Percentiles rank a stretch among this genome's conserved stretches.
Evolutionary conservation across 2,329 filamentous ascomycete genomes (phyloP).

Genomic region (Aspergillus neoniger): DNA sequence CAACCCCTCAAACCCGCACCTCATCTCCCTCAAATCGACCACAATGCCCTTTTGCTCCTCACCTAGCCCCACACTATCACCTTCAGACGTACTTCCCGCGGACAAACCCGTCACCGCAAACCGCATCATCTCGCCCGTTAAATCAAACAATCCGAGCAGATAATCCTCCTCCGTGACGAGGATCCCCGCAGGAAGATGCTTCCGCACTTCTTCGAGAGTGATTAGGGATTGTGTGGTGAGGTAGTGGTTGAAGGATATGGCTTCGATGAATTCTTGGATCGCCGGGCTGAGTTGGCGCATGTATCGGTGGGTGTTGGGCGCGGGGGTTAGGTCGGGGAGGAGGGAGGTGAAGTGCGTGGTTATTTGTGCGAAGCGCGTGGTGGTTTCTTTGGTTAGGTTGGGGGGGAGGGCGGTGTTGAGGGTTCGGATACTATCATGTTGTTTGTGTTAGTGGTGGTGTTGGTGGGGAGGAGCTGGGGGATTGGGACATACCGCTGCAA

Average conservation of each 20-base stretch:
- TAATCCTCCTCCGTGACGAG: slow-evolving; percentile 79
- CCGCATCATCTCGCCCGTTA: slow-evolving; percentile 95
- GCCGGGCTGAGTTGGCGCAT: slow-evolving; percentile 72
- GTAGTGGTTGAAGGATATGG: slow-evolving; percentile 85
- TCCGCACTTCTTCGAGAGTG: slow-evolving; percentile 61
- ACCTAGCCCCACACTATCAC: neutral
- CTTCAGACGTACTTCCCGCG: slow-evolving; percentile 53
- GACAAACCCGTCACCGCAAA: slow-evolving; percentile 90
- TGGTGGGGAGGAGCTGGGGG: slow-evolving; percentile 37
- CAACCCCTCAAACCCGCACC: slow-evolving; percentile 74
- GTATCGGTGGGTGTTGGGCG: slow-evolving; percentile 84
- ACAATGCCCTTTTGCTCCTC: slow-evolving; percentile 65
- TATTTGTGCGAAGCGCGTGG: slow-evolving; percentile 71
- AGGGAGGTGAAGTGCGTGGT: slow-evolving; percentile 67
- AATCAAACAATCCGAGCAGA: slow-evolving; percentile 85
- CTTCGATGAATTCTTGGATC: slow-evolving; percentile 93
- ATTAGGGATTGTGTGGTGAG: slow-evolving; percentile 75
- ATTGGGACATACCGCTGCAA: too few species aligned
- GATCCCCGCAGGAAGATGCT: slow-evolving; percentile 53
- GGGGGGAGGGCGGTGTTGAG: slow-evolving; percentile 58
- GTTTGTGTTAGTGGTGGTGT: neutral
- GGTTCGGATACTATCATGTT: slow-evolving; percentile 38
- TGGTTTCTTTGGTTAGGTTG: slow-evolving; percentile 69
- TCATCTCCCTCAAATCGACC: slow-evolving; percentile 75
- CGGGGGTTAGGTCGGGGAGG: slow-evolving; percentile 70